These are phyloP conservation scores for Colletotrichum sublineola DNA, from an alignment of 2,329 filamentous ascomycete genomes.

Conservation along the genomic window DNA sequence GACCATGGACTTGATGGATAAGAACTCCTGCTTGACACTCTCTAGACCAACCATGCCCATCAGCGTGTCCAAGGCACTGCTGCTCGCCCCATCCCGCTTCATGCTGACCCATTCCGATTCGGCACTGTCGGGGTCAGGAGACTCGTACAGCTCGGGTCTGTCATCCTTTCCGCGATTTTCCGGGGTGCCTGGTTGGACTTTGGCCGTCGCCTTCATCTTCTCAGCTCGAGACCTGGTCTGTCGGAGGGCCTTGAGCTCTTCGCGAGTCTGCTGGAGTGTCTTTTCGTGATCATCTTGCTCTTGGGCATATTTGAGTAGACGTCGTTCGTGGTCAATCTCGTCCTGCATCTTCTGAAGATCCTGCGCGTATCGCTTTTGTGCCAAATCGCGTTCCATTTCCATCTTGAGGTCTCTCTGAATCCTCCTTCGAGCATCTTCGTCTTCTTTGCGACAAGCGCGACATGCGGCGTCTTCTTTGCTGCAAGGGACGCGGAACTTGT, in stretches of 20 bases:
- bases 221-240: conserved; percentile 46
- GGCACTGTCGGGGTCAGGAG: conserved; percentile 48
- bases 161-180: not conserved
- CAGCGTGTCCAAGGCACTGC: conserved; percentile 69
- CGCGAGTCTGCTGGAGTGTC: conserved; percentile 59
- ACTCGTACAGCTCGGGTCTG: no score
- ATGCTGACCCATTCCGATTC: conserved; percentile 71
- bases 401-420: conserved; percentile 62
- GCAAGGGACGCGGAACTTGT: conserved; percentile 64
- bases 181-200: not conserved
- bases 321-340: conserved; percentile 64
- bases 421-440: conserved; percentile 58
- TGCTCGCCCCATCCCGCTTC: conserved; percentile 65
- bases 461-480: conserved; percentile 59
- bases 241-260: conserved; percentile 60
- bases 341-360: conserved; percentile 65
- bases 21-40: conserved; percentile 73
- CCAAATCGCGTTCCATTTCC: conserved; percentile 60
- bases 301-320: conserved; percentile 55
- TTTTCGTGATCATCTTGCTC: conserved; percentile 61
- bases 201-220: conserved; percentile 31
- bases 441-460: conserved; percentile 64
- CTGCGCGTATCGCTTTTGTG: conserved; percentile 59
- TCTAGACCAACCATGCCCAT: conserved; percentile 82
- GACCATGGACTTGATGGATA: conserved; percentile 73